Base-by-base conservation (phyloP, 805 yeast genomes). In the Diddensiella santjacobensis region DNA sequence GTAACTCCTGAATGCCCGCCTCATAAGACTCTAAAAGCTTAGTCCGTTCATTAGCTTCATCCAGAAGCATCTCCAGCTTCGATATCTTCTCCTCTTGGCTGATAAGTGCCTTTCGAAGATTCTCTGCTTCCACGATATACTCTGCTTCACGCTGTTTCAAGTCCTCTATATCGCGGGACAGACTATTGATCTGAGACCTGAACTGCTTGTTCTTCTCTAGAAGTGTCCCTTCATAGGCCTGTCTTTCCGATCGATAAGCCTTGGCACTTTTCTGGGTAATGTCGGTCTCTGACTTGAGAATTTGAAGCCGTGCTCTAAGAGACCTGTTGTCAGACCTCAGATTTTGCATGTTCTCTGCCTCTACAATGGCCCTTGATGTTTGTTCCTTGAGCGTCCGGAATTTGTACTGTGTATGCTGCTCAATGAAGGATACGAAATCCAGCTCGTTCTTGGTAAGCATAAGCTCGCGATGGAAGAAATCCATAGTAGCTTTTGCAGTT, bases 391-490 rank as follows among this genome's bases (percentile, higher is more conserved):
- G 57, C 22, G 63, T 57, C 17, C 63, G 57, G n/a, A 65, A 58
- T 4, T 70, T 61, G 26, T 63, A 67, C 54, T 74, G 73, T 47
- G 69, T 70, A 50, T 78, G 67, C 44, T 74, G 69, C 42, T 75
- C 77, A 55, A 79, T 58, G 60, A 77, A 81, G 42, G 73, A 71
- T 2, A 78, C 69, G 56, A 83, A 83, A 42, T 80, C 83, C 33
- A 80, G 66, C 58, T 83, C 88, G 60, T 83, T 83, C 44, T 73
- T 73, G 49, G 72, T 56, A 31, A 82, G 67, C 47, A 82, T 60
- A 13, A 81, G 64, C 57, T 83, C 87, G 48, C 87, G 68, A 47
- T 77, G 77, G 50, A 76, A 80, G 54, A 72, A 79, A 33, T 74
- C 75, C 11, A 73, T 42, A 0, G 68, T 59, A 3, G 63, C 13